phyloP scores from a whole-genome alignment of 345 rosid genomes.

The Citrus maxima region DNA sequence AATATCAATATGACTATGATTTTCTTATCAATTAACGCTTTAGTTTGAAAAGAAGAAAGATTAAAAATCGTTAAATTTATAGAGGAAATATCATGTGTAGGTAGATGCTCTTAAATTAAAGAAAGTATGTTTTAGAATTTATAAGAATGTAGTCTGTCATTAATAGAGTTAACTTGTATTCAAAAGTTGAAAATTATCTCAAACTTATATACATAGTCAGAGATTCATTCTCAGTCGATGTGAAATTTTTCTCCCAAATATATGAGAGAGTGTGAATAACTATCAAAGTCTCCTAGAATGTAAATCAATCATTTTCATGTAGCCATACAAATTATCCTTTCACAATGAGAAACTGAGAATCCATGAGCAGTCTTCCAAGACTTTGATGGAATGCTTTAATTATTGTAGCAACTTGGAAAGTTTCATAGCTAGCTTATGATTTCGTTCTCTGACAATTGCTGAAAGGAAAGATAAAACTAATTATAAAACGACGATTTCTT shows the following conservation, averaged over 20 bases:
- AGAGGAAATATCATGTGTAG: neutral
- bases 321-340: neutral
- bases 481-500: neutral
- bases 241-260: no score
- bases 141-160: no score
- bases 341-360: neutral
- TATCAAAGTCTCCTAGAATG: neutral
- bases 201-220: no score
- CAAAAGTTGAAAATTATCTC: no score
- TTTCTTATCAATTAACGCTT: no score
- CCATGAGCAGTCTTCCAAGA: neutral
- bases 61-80: no score
- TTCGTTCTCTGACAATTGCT: neutral
- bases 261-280: neutral
- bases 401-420: neutral
- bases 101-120: neutral
- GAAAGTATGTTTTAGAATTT: no score
- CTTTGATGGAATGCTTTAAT: neutral
- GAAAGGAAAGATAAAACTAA: conserved; percentile 1
- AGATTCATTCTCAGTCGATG: no score
- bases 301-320: neutral
- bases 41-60: no score
- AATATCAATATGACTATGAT: no score
- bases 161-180: no score
- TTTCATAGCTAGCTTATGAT: neutral